Evolutionary conservation across 495 filamentous ascomycete genomes (phyloP).

Genomic region (Pseudevernia furfuracea): DNA sequence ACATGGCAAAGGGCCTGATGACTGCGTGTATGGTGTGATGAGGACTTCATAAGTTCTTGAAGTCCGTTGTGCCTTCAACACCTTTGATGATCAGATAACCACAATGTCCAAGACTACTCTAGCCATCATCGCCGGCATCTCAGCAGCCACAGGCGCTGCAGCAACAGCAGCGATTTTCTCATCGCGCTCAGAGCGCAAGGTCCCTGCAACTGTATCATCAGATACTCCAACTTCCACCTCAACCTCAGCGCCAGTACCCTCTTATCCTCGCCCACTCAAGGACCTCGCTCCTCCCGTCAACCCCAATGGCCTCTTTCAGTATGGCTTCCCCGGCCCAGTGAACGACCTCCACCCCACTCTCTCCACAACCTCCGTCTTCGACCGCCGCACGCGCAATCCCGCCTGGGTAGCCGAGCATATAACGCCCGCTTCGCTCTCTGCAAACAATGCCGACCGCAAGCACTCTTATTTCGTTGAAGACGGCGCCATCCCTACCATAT

Average conservation of each 20-base stretch:
- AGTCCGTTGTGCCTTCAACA: background rate
- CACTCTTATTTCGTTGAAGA: conserved; percentile 82
- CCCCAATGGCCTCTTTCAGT: conserved; percentile 85
- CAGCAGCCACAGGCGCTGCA: conserved; percentile 81
- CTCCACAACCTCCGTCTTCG: conserved; percentile 76
- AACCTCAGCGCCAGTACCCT: conserved; percentile 29
- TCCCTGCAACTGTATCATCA: conserved; percentile 28
- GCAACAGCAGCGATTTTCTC: conserved; percentile 72
- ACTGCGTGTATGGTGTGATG: conserved; percentile 15
- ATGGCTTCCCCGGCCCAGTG: conserved; percentile 91
- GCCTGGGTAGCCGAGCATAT: conserved; percentile 97
- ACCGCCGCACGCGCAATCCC: conserved; percentile 87
- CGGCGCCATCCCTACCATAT: conserved; percentile 65
- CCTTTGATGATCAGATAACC: background rate
- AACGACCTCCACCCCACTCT: conserved; percentile 68
- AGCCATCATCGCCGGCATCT: conserved; percentile 79
- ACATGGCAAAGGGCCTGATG: conserved; percentile 1
- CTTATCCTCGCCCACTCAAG: conserved; percentile 37
- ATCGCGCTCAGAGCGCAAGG: conserved; percentile 44
- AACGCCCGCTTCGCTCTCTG: conserved; percentile 73
- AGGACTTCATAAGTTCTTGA: conserved; percentile 4
- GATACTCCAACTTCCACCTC: conserved; percentile 23
- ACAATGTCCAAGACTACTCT: conserved; percentile 79
- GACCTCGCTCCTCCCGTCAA: conserved; percentile 54
- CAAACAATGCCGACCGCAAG: conserved; percentile 72